Base-by-base conservation (phyloP, 192 early-diverging fungal species). In the Thoreauomyces humboldtii region DNA sequence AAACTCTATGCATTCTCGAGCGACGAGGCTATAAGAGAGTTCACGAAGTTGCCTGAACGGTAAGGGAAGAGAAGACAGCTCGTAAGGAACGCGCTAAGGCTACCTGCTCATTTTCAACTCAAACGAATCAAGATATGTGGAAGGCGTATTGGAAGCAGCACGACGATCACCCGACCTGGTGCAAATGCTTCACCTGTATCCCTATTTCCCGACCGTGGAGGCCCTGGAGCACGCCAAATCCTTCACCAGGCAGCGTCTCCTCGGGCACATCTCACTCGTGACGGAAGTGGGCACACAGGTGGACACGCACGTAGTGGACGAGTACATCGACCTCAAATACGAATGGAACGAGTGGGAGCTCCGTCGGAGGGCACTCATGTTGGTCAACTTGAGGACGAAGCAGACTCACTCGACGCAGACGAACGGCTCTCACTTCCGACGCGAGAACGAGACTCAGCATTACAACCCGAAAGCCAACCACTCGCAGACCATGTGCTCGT, bases 301-400 rank as follows among this genome's bases (percentile, higher is more conserved):
- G 22, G 83, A 85, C 68, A 82, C 83, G 7, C 83, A 85, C 66
- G 72, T 82, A 29, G 73, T 81, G 4, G 83, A 85, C 54, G 52
- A 58, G 4, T 24, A 67, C 35, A 69, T 77, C 35, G 77, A 81
- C 59, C 67, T 68, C 6, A 81, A 81, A 33, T 85, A 85, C 59
- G 61, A 81, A 51, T 85, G 83, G 83, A 85, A 85, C 58, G 83
- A 85, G 53, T 85, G 83, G 83, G 78, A 81, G 53, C 54, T 85
- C 17, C 53, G 83, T 27, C 55, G 83, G 14, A 59, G 73, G 32
- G 83, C 77, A 3, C 52, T 85, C 27, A 82, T 85, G 83, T 73
- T 82, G 28, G 80, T 78, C n/a, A 85, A 85, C 57, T 50, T 85
- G 42, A 74, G 75, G 37, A 79, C 48, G n/a, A 85, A 85, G 57